Evolutionary conservation across 2,329 filamentous ascomycete genomes (phyloP), one percentile per base, ranked within the genome.

Genomic region (Cylindrodendrum hubeiense): DNA sequence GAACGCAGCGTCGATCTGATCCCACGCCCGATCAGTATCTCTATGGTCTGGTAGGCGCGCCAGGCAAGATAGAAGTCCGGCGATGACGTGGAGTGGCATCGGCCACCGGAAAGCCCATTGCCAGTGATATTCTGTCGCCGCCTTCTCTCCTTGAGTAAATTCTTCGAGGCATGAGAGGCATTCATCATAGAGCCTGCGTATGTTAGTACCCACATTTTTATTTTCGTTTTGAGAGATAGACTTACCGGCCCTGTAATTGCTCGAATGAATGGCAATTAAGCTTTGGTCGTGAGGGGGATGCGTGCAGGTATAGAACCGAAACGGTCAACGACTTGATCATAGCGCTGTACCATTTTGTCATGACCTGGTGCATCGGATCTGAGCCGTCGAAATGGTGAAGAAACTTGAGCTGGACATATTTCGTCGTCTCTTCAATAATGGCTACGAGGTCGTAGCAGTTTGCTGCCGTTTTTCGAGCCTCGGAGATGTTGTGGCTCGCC

Each of bases 91-190:
- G 6, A 67, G 49, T 19, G 67, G 67, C 65, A 69, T 69, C 8
- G 67, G 67, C 67, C 67, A 69, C 19, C 65, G 57, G 24, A 67
- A 69, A 1, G 65, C 61, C 67, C 67, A 69, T 44, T 67, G 61
- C 67, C 67, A 69, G 37, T 69, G 58, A 39, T 65, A 59, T 13
- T 52, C 28, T 7, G 56, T 51, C 6, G 67, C 67, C 1, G 59
- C 60, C 33, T 61, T 51, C 44, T 69, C 67, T 49, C 67, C 67
- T 7, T 52, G 60, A 3, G 65, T 41, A 12, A 69, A 58, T 22
- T 67, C 65, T n/a, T 69, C 67, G 1, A 69, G 65, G n/a, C 67
- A 69, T 21, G 22, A 54, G 5, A 69, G 54, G 15, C 67, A 69
- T 17, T 69, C 67, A 13, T 60, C 65, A 44, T 69, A 69, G 13